Base-by-base conservation (phyloP, 495 filamentous ascomycete species). In the Penicillium arizonense region DNA sequence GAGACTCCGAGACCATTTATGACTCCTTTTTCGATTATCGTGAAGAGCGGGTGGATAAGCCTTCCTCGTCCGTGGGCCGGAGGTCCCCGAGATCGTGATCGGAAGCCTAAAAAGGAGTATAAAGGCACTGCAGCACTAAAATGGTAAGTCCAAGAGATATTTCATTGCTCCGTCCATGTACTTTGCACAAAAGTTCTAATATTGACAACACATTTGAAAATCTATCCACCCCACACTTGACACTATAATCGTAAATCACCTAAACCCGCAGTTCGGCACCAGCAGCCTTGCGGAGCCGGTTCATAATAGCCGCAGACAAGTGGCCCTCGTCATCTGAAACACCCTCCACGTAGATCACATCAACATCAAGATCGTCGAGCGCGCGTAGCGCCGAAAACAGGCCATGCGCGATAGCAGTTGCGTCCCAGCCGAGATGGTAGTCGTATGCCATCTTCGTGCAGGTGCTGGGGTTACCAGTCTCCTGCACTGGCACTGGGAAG, bases 291-390 rank as follows among this genome's bases (percentile, higher is more conserved):
- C 94, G 76, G 7, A 97, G 72, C 57, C 93, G 77, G 63, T 98
- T 98, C 95, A 98, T 97, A 39, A 98, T 85, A 8, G 94, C 95
- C 14, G 91, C 88, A n/a, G 91, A 90, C 49, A 92, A 83, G 62
- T 90, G 87, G 34, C 86, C 86, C 36, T 88, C 82, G 5, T 55
- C 42, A 58, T 94, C 92, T 33, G 82, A 74, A 37, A 96, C 87
- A 9, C 93, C 92, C 67, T 99, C 94, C 4, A 97, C 90, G 59
- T 90, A 87, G 52, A 99, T 97, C 7, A 89, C 78, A 69, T 93
- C 86, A 8, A 91, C 90, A 33, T 83, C 79, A 44, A 82, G 73
- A 55, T 83, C 78, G 68, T 98, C 94, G 49, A 99, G 80, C 55
- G 89, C 89, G 37, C 94, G 78, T 45, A 99, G 74, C 6, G 88